phyloP scores from a whole-genome alignment of 805 yeast genomes.

The Barnettozyma pratensis region DNA sequence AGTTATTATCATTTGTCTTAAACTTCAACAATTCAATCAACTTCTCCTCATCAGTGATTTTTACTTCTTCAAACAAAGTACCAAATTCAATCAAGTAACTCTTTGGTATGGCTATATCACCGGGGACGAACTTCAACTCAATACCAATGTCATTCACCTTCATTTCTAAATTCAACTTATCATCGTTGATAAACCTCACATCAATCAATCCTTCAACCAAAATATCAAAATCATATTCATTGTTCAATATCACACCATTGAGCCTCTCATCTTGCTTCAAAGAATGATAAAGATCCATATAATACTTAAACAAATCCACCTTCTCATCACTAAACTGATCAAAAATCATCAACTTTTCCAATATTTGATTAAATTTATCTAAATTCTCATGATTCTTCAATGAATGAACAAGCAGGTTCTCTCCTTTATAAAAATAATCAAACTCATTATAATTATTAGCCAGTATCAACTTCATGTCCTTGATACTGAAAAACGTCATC shows the following conservation, averaged over 20 bases:
- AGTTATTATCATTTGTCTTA: slow-evolving; percentile 5
- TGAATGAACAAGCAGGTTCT: slow-evolving; percentile 14
- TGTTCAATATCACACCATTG: slow-evolving; percentile 12
- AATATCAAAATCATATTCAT: slow-evolving; percentile 15
- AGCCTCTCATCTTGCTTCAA: slow-evolving; percentile 4
- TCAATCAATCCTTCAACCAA: slow-evolving; percentile 8
- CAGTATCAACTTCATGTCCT: slow-evolving; percentile 18
- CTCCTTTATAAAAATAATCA: slow-evolving; percentile 14
- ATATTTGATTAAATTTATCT: slow-evolving; percentile 14
- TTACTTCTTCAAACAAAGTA: slow-evolving; percentile 1
- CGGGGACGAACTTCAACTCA: background rate
- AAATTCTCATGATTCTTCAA: slow-evolving; percentile 14
- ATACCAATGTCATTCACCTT: slow-evolving; percentile 7
- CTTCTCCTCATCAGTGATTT: background rate
- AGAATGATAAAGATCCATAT: slow-evolving; percentile 6
- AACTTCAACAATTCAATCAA: background rate
- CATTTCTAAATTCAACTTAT: slow-evolving; percentile 4
- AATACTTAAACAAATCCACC: slow-evolving; percentile 19
- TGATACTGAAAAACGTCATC: slow-evolving; percentile 6
- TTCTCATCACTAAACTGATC: slow-evolving; percentile 21
- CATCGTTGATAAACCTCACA: slow-evolving; percentile 16
- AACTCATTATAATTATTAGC: slow-evolving; percentile 24
- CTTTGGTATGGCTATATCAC: slow-evolving; percentile 2
- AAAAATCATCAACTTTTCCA: slow-evolving; percentile 16
- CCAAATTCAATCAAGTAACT: background rate